A percentile compares a stretch with the other conserved stretches of the same genome.
Conservation (phyloP, 2,329 filamentous ascomycete genomes). For the Graphiopsis chlorocephala region DNA sequence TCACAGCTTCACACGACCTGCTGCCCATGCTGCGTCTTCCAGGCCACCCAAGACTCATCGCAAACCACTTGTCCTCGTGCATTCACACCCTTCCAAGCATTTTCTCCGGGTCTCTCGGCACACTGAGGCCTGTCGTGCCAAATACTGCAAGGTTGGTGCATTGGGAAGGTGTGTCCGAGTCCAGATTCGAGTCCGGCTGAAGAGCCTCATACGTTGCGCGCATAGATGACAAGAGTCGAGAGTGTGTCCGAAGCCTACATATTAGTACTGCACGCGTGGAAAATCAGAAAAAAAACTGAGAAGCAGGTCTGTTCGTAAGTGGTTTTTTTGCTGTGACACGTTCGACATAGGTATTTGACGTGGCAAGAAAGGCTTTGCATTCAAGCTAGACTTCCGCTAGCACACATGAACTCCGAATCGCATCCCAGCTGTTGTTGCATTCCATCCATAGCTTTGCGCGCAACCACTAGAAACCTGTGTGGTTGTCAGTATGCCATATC, state of each 20-base stretch:
- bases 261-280: background rate
- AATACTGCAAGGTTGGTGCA: background rate
- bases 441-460: constrained; percentile 16
- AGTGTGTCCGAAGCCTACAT: background rate
- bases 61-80: background rate
- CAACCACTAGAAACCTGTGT: constrained; percentile 25
- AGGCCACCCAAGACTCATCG: background rate
- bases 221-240: background rate
- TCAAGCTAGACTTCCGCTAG: constrained; percentile 18
- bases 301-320: constrained; percentile 8
- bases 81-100: background rate
- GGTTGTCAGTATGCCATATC: constrained; percentile 16
- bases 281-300: background rate
- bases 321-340: constrained; percentile 10
- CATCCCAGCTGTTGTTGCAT: constrained; percentile 17
- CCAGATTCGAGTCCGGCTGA: background rate
- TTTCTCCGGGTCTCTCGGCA: background rate
- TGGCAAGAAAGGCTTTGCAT: constrained; percentile 17
- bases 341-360: constrained; percentile 15
- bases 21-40: background rate
- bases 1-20: background rate
- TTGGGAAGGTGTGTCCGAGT: background rate
- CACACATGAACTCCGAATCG: constrained; percentile 17
- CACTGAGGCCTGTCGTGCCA: background rate
- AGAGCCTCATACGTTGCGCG: background rate